Percentiles rank a stretch among this genome's conserved stretches.
Evolutionary conservation across 139 green algal genomes (phyloP).

Genomic region (Picochlorum sp.): DNA sequence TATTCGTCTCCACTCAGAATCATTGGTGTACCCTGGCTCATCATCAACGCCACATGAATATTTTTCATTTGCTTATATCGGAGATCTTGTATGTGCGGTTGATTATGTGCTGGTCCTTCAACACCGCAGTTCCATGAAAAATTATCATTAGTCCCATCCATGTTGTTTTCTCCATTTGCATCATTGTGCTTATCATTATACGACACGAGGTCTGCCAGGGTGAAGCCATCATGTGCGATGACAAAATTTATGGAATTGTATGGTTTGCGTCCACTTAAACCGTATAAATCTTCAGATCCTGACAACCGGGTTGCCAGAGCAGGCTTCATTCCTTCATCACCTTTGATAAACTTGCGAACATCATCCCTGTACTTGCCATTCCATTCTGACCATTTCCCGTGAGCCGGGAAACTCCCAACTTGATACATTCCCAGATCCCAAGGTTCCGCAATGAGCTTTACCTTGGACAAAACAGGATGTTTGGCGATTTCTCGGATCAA

Average conservation of each 20-base stretch:
- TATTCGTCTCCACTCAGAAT: conserved; percentile 55
- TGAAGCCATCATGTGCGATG: conserved; percentile 92
- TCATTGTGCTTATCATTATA: conserved; percentile 81
- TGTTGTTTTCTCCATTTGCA: conserved; percentile 67
- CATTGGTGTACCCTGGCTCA: conserved; percentile 91
- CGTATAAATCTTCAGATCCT: conserved; percentile 89
- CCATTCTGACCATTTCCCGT: conserved; percentile 88
- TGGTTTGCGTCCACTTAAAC: conserved; percentile 42
- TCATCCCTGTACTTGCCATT: conserved; percentile 87
- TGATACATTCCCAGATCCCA: conserved; percentile 90
- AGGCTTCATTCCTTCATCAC: conserved; percentile 76
- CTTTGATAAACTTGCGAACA: conserved; percentile 64
- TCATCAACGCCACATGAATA: conserved; percentile 75
- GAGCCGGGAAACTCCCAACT: conserved; percentile 88
- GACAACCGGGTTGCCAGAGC: conserved; percentile 80
- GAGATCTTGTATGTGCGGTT: conserved; percentile 34
- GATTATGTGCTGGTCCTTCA: conserved; percentile 75
- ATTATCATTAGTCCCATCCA: conserved; percentile 95
- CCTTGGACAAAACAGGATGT: conserved; percentile 71
- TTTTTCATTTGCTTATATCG: conserved; percentile 84
- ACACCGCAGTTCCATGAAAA: conserved; percentile 95
- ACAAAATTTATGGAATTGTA: conserved; percentile 96
- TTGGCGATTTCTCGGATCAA: conserved; percentile 73
- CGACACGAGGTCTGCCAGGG: conserved; percentile 82
- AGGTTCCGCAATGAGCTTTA: conserved; percentile 84